Evolutionary conservation across 169 alveolate genomes (phyloP).

Genomic region (Eimeria falciformis): DNA sequence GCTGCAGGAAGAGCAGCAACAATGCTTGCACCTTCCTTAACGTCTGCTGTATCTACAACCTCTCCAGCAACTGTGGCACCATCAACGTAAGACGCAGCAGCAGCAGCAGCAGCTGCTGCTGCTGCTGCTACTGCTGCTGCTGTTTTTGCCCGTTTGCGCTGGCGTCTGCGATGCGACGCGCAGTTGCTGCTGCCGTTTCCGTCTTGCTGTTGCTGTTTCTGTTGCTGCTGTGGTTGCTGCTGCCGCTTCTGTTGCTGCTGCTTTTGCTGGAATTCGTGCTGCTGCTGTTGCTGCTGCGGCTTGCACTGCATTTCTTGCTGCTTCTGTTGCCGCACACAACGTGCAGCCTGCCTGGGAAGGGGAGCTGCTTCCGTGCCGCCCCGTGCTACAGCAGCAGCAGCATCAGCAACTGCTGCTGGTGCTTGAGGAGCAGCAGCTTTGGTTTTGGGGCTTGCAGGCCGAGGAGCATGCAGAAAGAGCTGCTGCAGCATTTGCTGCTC

Average conservation of each 20-base stretch:
- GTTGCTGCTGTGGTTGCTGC: slow-evolving; percentile 15
- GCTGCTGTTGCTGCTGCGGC: slow-evolving; percentile 8
- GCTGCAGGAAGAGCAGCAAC: no score
- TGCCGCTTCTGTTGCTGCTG: not conserved
- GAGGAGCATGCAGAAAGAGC: slow-evolving; percentile 44
- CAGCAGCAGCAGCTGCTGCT: slow-evolving; percentile 2
- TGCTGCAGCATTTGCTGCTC: slow-evolving; percentile 64
- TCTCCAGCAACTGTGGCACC: not conserved
- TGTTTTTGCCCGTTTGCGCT: slow-evolving; percentile 62
- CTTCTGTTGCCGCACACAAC: not conserved
- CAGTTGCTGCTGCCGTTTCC: slow-evolving; percentile 24
- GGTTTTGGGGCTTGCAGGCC: not conserved
- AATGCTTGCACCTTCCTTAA: no score
- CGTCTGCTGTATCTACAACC: not conserved
- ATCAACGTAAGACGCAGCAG: not conserved
- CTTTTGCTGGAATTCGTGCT: not conserved
- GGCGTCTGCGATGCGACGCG: slow-evolving; percentile 59
- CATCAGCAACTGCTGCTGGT: slow-evolving; percentile 7
- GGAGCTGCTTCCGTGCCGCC: not conserved
- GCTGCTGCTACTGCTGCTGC: slow-evolving; percentile 53
- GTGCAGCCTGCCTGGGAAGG: not conserved
- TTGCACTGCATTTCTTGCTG: not conserved
- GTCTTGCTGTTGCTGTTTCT: not conserved
- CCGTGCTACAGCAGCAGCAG: slow-evolving; percentile 29
- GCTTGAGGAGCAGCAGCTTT: not conserved